phyloP scores from a whole-genome alignment of 345 rosid genomes.

The Aurinia saxatilis region DNA sequence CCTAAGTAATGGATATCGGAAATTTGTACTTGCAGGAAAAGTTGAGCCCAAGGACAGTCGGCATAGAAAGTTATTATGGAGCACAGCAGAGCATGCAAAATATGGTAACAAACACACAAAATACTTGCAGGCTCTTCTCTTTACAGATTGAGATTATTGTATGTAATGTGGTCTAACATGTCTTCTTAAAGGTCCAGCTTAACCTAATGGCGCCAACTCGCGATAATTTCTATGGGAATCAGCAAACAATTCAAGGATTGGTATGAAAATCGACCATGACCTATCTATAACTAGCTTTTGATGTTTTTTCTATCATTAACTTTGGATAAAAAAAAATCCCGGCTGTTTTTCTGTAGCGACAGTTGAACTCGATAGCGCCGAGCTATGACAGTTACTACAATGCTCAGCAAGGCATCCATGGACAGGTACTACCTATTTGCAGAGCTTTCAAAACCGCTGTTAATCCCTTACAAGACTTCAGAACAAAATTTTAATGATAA shows the following conservation, averaged over 20 bases:
- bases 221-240: slow-evolving; percentile 46
- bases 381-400: slow-evolving; percentile 48
- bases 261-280: slow-evolving; percentile 35
- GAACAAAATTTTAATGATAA: background rate
- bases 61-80: slow-evolving; percentile 45
- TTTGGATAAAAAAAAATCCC: slow-evolving; percentile 11
- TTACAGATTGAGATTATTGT: background rate
- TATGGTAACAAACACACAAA: slow-evolving; percentile 34
- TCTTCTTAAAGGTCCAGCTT: slow-evolving; percentile 47
- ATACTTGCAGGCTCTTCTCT: background rate
- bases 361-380: slow-evolving; percentile 48
- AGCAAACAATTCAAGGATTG: slow-evolving; percentile 50
- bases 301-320: slow-evolving; percentile 19
- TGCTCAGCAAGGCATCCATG: slow-evolving; percentile 50
- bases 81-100: slow-evolving; percentile 41
- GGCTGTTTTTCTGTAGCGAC: slow-evolving; percentile 39
- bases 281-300: slow-evolving; percentile 11
- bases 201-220: slow-evolving; percentile 57
- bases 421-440: slow-evolving; percentile 36
- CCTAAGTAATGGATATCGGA: background rate
- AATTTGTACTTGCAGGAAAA: slow-evolving; percentile 36
- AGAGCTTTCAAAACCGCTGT: background rate
- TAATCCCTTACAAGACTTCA: background rate
- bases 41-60: slow-evolving; percentile 39
- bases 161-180: background rate